Evolutionary conservation across 2,329 filamentous ascomycete species (phyloP), one percentile per base, ranked within the genome.

Genomic region (Ceratocystiopsis minuta): DNA sequence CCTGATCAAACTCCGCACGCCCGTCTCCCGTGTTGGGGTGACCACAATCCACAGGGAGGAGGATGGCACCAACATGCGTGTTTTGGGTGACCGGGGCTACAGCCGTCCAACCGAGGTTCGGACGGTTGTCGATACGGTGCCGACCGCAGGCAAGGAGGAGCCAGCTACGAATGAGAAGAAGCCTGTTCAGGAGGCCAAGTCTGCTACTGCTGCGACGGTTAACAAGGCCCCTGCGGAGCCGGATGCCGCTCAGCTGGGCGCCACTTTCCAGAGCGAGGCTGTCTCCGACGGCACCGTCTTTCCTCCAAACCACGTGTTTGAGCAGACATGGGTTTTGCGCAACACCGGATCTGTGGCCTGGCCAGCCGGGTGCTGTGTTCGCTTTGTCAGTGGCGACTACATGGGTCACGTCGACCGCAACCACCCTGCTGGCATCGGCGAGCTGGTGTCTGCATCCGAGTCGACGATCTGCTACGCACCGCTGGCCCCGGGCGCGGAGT

Each of bases 1-100:
- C 24, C 66, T 98, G 52, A 86, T 98, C 66, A 95, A 94, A 65
- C 86, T 98, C 67, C 93, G 85, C 70, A 92, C 83, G 3, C 82
- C 88, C 11, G 80, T 98, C 39, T 81, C 84, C 50, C 80, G 83
- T 51, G 83, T 94, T 33, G 87, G 75, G 47, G 82, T 98, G 41
- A 87, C 77, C 39, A 96, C 88, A 10, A 69, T 80, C 48, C 80
- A 80, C 41, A 2, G 4, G 9, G 84, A 93, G 60, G 76, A 85
- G 52, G 71, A 70, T 45, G 32, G 44, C 16, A 6, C 46, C 39
- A 44, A 48, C 41, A 28, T 28, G 20, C 20, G 4, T 28, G 5
- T 28, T 28, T 10, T 28, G 24, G 24, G 24, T 28, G 24, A 28
- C 24, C 24, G 24, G 9, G 4, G 24, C 24, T 28, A 9, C 5